Evolutionary conservation across 108 stramenopile species (phyloP).

Genomic region (Cyclotella atomus): DNA sequence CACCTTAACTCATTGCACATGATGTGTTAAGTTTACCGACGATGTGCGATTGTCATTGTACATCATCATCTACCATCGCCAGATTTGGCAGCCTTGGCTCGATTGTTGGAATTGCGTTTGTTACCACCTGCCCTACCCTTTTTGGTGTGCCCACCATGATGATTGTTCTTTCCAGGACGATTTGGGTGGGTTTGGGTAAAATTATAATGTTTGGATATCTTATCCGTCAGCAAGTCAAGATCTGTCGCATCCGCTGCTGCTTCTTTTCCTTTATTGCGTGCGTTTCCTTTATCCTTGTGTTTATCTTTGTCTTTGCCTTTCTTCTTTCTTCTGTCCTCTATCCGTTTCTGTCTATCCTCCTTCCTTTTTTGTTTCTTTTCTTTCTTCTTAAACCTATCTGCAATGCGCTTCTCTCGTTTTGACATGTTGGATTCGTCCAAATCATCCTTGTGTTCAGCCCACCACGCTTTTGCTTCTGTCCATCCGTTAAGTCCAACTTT

Average conservation of each 20-base stretch:
- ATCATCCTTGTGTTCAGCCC: conserved; percentile 35
- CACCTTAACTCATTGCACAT: too few relatives aligned
- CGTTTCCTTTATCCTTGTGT: conserved; percentile 4
- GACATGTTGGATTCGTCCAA: conserved; percentile 34
- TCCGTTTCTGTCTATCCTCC: conserved; percentile 19
- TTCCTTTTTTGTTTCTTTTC: conserved; percentile 27
- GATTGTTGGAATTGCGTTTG: too few relatives aligned
- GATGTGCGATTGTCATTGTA: too few relatives aligned
- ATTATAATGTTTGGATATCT: conserved; percentile 37
- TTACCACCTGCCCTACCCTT: neutral
- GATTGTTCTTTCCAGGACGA: neutral
- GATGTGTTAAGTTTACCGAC: too few relatives aligned
- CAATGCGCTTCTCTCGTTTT: neutral
- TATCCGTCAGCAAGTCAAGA: conserved; percentile 25
- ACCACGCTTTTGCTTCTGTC: conserved; percentile 20
- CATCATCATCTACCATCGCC: too few relatives aligned
- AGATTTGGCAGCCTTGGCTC: too few relatives aligned
- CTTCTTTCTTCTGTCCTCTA: conserved; percentile 1
- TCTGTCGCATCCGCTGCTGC: conserved; percentile 13
- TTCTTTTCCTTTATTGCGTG: conserved; percentile 9
- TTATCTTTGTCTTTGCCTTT: neutral
- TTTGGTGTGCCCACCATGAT: neutral
- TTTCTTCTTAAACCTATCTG: conserved; percentile 19
- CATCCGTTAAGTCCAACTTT: conserved; percentile 30
- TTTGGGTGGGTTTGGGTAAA: too few relatives aligned